phyloP scores from a whole-genome alignment of 495 filamentous ascomycete species.

The Xeromyces bisporus region DNA sequence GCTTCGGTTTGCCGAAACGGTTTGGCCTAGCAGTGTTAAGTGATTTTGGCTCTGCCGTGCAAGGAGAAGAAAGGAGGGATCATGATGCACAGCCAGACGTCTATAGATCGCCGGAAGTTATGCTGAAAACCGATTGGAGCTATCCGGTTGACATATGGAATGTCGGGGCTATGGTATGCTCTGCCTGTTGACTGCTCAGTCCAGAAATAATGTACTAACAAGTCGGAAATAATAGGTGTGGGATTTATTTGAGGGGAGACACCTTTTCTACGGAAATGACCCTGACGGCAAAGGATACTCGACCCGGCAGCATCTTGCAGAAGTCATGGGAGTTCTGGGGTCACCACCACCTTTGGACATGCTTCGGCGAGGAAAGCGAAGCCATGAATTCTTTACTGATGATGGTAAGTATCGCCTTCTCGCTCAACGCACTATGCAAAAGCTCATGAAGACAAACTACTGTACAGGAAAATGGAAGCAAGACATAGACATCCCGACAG shows the following conservation, averaged over 20 bases:
- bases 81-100: slow-evolving; percentile 21
- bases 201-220: slow-evolving; percentile 4
- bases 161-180: slow-evolving; percentile 28
- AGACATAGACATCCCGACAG: slow-evolving; percentile 11
- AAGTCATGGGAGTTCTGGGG: slow-evolving; percentile 28
- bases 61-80: slow-evolving; percentile 18
- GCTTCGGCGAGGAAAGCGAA: slow-evolving; percentile 18
- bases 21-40: slow-evolving; percentile 28
- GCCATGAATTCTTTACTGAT: slow-evolving; percentile 18
- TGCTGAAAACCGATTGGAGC: slow-evolving; percentile 25
- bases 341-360: slow-evolving; percentile 26
- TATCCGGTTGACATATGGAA: slow-evolving; percentile 35
- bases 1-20: slow-evolving; percentile 14
- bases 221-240: slow-evolving; percentile 16
- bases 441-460: slow-evolving; percentile 5
- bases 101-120: slow-evolving; percentile 32
- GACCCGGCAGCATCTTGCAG: slow-evolving; percentile 26
- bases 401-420: slow-evolving; percentile 16
- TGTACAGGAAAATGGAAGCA: slow-evolving; percentile 18
- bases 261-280: slow-evolving; percentile 28
- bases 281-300: slow-evolving; percentile 24
- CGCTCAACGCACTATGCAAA: background rate
- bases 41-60: slow-evolving; percentile 74
- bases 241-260: slow-evolving; percentile 28
- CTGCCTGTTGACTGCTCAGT: slow-evolving; percentile 2